Evolutionary conservation across 345 rosid genomes (phyloP).

Genomic region (Isatis tinctoria): DNA sequence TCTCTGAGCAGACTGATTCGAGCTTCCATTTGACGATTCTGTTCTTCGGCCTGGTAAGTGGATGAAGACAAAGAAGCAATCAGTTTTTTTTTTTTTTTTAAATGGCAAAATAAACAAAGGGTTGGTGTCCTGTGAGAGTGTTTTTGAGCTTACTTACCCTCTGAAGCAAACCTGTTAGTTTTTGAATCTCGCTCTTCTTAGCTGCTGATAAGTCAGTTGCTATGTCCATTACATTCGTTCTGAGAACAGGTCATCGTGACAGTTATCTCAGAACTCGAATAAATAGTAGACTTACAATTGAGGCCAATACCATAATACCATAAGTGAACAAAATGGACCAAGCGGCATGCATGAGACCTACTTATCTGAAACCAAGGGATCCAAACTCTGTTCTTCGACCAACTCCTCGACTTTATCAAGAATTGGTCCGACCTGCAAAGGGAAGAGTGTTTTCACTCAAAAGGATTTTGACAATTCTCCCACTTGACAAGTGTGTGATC

Average conservation of each 20-base stretch:
- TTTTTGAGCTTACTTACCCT: slow-evolving; percentile 39
- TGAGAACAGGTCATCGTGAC: slow-evolving; percentile 29
- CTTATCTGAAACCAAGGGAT: slow-evolving; percentile 65
- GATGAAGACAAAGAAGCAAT: not conserved
- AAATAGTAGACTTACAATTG: not conserved
- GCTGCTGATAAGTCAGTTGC: slow-evolving; percentile 41
- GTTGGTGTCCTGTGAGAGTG: not conserved
- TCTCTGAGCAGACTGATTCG: slow-evolving; percentile 46
- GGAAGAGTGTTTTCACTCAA: not conserved
- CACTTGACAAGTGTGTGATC: not conserved
- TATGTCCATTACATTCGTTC: slow-evolving; percentile 58
- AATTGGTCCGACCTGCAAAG: slow-evolving; percentile 54
- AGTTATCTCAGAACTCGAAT: not conserved
- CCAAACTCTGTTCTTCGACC: slow-evolving; percentile 69
- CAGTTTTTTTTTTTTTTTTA: not conserved
- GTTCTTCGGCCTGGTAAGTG: slow-evolving; percentile 53
- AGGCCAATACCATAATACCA: not conserved
- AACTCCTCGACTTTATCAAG: slow-evolving; percentile 68
- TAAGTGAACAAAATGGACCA: not conserved
- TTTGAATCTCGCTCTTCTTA: slow-evolving; percentile 56
- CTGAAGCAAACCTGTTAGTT: slow-evolving; percentile 45
- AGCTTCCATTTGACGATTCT: slow-evolving; percentile 38
- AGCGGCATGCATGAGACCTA: slow-evolving; percentile 32
- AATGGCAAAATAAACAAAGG: not conserved
- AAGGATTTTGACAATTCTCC: not conserved